Evolutionary conservation across 2,329 filamentous ascomycete species (phyloP), one percentile per base, ranked within the genome.

Genomic region (Phoma sp.): DNA sequence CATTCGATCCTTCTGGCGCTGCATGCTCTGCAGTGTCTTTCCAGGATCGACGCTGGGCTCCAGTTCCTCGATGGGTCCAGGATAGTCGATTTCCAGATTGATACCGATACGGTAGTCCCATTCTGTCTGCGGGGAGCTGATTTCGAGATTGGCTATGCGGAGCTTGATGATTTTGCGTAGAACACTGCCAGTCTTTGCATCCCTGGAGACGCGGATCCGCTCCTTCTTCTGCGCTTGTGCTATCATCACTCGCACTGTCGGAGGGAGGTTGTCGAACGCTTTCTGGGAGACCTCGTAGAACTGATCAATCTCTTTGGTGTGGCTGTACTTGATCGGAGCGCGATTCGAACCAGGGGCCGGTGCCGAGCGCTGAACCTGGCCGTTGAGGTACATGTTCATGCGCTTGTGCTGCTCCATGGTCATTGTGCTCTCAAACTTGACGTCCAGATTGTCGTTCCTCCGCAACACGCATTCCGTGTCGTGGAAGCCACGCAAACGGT

Each of bases 91-190:
- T 85, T 99, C 96, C 2, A 99, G 84, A 71, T 96, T 98, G 70
- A 99, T 87, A 67, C 92, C 96, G 64, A 99, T 88, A 10, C 95
- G 90, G 77, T 92, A 96, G 76, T 99, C 95, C 69, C 97, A 90
- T 3, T 86, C 85, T 8, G 84, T 85, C 44, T 81, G 80, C 0
- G 95, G 94, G 64, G 92, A 89, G 75, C 90, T 88, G 17, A 99
- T 84, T 67, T 96, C 90, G n/a, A 97, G 79, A 72, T 99, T 92
- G 24, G 86, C 88, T 13, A 98, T 82, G n/a, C 92, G 87, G 24
- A 88, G 87, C 79, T 99, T 99, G 76, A 99, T 87, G 67, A 99
- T 97, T 74, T 91, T 92, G 55, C 87, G 88, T 10, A 94, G 77
- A 2, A 93, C 78, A 55, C 87, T 81, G 24, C 84, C 82, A 0